These are phyloP conservation scores for Laburnicola sp. DNA, from an alignment of 2,329 filamentous ascomycete species.

Conservation along the genomic window DNA sequence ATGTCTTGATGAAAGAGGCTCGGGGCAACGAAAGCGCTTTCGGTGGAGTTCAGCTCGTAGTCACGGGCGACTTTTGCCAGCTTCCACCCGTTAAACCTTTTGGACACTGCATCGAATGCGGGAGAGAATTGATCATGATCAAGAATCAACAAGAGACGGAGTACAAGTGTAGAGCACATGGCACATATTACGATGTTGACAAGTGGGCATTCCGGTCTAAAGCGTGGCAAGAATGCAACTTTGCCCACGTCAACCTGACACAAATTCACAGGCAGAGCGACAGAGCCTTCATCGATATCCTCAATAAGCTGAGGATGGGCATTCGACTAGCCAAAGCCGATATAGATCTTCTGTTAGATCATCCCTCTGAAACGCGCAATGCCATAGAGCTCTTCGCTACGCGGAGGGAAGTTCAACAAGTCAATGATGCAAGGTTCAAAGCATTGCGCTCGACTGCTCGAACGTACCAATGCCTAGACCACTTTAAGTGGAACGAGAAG, in stretches of 20 bases:
- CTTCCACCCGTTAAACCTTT: constrained; percentile 64
- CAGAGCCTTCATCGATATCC: constrained; percentile 56
- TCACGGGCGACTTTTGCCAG: constrained; percentile 57
- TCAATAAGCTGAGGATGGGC: constrained; percentile 60
- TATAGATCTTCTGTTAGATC: constrained; percentile 51
- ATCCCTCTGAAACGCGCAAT: constrained; percentile 47
- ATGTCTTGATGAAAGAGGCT: constrained; percentile 52
- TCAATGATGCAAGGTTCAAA: constrained; percentile 42
- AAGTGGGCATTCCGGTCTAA: constrained; percentile 64
- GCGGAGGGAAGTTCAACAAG: constrained; percentile 36
- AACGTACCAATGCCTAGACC: constrained; percentile 45
- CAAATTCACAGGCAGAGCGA: constrained; percentile 63
- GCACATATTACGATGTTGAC: constrained; percentile 51
- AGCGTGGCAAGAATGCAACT: constrained; percentile 59
- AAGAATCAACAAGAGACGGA: constrained; percentile 24
- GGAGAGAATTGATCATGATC: constrained; percentile 35
- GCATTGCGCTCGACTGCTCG: constrained; percentile 29
- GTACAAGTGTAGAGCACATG: constrained; percentile 34
- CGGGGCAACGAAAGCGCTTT: constrained; percentile 36
- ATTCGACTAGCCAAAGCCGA: constrained; percentile 44
- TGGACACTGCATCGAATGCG: constrained; percentile 55
- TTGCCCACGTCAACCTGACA: constrained; percentile 57
- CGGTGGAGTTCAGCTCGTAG: constrained; percentile 58
- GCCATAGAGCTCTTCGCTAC: constrained; percentile 54
- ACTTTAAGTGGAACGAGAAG: constrained; percentile 45